These are phyloP conservation scores for Aristolochia californica DNA, from an alignment of 164 flowering plant genomes.

Conservation along the genomic window DNA sequence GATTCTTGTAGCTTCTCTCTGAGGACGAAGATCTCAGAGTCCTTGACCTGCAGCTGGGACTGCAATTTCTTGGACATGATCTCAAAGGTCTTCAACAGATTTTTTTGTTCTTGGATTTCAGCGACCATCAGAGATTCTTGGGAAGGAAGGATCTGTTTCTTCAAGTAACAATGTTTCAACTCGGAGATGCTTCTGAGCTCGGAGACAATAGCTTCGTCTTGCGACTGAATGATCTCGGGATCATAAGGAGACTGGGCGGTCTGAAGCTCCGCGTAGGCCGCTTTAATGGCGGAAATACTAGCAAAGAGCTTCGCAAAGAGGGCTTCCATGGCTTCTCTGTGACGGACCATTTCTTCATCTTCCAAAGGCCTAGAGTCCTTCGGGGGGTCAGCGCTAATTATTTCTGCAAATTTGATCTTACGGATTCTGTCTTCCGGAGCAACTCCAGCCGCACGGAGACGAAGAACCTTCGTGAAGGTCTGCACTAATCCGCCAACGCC, in stretches of 20 bases:
- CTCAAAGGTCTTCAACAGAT: conserved; percentile 60
- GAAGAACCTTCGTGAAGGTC: conserved; percentile 55
- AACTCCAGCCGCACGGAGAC: conserved; percentile 36
- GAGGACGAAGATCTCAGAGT: conserved; percentile 24
- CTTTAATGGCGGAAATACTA: conserved; percentile 59
- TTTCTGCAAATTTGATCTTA: conserved; percentile 21
- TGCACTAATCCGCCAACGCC: conserved; percentile 29
- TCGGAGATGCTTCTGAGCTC: conserved; percentile 60
- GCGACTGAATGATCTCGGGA: conserved; percentile 43
- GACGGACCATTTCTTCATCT: conserved; percentile 19
- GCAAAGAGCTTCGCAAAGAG: conserved; percentile 74
- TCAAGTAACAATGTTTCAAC: conserved; percentile 49
- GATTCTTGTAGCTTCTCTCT: conserved; percentile 24
- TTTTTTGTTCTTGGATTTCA: conserved; percentile 78
- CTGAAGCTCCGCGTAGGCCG: conserved; percentile 92
- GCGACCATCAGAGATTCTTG: conserved; percentile 58
- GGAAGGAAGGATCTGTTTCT: conserved; percentile 58
- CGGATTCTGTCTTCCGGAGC: conserved; percentile 33
- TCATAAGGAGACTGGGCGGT: conserved; percentile 77
- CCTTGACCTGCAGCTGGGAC: conserved; percentile 32
- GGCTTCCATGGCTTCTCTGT: conserved; percentile 50
- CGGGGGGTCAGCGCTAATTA: conserved; percentile 7
- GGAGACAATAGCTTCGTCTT: conserved; percentile 59
- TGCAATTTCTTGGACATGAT: conserved; percentile 57
- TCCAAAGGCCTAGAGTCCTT: conserved; percentile 5